Conservation (phyloP, 2,329 filamentous ascomycete species). For the Lomentospora prolificans region DNA sequence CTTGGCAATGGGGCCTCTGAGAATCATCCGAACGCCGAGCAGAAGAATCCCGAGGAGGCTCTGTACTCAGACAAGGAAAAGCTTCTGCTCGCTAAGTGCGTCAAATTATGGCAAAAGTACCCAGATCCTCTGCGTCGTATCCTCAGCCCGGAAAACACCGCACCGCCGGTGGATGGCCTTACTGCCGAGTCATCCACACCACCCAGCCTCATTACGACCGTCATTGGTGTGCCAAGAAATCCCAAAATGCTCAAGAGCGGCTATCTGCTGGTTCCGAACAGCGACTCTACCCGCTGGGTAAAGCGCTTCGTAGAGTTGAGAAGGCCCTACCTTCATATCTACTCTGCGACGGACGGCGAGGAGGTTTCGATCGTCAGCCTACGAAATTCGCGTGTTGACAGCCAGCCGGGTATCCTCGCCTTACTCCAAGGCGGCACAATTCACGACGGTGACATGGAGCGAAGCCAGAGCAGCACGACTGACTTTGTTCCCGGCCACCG, state of each 20-base stretch:
- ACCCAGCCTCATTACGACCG: constrained; percentile 63
- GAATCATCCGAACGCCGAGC: constrained; percentile 18
- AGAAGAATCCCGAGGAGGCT: constrained; percentile 17
- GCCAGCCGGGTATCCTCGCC: constrained; percentile 76
- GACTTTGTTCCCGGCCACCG: constrained; percentile 37
- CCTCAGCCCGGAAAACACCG: constrained; percentile 51
- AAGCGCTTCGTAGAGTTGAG: constrained; percentile 89
- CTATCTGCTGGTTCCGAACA: constrained; percentile 77
- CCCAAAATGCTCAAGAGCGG: constrained; percentile 73
- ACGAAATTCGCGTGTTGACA: constrained; percentile 82
- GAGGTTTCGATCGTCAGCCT: constrained; percentile 85
- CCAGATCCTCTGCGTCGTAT: constrained; percentile 47
- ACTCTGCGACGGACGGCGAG: constrained; percentile 76
- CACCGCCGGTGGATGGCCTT: constrained; percentile 57
- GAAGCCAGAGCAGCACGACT: constrained; percentile 21
- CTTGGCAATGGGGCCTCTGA: constrained; percentile 15
- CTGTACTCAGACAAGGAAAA: constrained; percentile 38
- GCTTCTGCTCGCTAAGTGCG: constrained; percentile 41
- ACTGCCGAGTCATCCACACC: constrained; percentile 34
- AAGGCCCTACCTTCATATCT: constrained; percentile 83
- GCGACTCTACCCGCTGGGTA: constrained; percentile 74
- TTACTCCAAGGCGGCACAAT: constrained; percentile 50
- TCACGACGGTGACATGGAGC: constrained; percentile 22
- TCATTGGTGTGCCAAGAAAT: constrained; percentile 73
- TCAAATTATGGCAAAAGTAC: constrained; percentile 56